These are phyloP conservation scores for Uronychia setigera DNA, from an alignment of 73 alveolate species.

Conservation along the genomic window DNA sequence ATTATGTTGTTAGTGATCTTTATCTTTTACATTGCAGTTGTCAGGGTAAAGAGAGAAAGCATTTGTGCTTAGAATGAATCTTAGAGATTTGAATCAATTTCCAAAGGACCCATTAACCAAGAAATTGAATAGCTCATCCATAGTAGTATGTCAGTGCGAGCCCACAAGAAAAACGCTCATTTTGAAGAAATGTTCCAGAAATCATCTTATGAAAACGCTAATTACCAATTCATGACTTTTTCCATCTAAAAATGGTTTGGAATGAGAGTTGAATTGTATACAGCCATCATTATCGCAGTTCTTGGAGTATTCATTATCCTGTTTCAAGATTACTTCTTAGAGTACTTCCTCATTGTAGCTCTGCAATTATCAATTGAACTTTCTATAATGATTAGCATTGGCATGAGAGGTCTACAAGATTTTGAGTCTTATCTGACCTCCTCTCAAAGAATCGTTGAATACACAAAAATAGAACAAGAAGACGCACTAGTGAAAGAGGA, in stretches of 20 bases:
- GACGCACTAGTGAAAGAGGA: conserved; percentile 13
- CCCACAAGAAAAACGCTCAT: not conserved
- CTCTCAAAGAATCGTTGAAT: conserved; percentile 24
- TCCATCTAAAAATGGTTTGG: not conserved
- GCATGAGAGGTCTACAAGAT: not conserved
- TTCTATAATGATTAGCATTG: not conserved
- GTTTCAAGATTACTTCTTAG: no score
- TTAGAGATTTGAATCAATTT: not conserved
- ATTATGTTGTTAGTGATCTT: not conserved
- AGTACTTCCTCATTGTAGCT: not conserved
- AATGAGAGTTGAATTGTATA: not conserved
- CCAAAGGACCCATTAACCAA: not conserved
- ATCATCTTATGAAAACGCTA: not conserved
- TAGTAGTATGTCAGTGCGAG: not conserved
- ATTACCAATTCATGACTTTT: not conserved
- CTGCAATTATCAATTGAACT: not conserved
- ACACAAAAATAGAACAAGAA: conserved; percentile 32
- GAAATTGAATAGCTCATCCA: not conserved
- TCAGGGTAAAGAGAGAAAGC: not conserved
- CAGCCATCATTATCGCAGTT: not conserved
- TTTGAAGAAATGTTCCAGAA: not conserved
- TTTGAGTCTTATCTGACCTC: conserved; percentile 17
- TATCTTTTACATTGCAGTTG: no score
- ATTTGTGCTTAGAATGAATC: not conserved
- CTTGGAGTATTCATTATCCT: not conserved